These are phyloP conservation scores for Sequoiadendron giganteum DNA, from an alignment of 75 land plant species.

Conservation along the genomic window DNA sequence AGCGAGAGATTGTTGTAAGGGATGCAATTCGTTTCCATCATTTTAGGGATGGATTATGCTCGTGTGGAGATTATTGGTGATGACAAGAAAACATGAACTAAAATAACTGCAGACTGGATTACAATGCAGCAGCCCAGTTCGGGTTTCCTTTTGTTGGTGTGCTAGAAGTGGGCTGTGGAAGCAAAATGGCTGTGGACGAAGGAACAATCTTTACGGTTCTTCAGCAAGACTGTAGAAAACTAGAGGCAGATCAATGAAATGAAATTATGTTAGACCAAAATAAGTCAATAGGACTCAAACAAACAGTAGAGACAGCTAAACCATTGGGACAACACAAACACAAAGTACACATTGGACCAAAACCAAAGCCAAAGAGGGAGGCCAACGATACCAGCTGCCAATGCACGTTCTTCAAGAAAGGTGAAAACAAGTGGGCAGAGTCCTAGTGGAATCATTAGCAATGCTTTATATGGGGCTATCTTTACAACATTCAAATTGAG, in stretches of 20 bases:
- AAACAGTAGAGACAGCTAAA: neutral
- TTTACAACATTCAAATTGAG: neutral
- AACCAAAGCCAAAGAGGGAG: neutral
- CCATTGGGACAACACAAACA: neutral
- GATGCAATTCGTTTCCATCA: conserved; percentile 12
- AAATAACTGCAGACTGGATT: neutral
- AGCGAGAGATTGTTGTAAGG: conserved; percentile 14
- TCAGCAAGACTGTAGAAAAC: neutral
- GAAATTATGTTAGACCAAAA: neutral
- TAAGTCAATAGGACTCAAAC: neutral
- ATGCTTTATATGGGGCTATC: neutral
- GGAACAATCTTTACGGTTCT: neutral
- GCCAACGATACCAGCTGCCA: neutral
- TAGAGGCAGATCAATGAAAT: neutral
- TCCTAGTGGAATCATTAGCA: neutral
- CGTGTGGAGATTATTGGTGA: conserved; percentile 25
- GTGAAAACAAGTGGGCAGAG: neutral
- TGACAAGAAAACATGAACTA: neutral
- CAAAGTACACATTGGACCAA: neutral
- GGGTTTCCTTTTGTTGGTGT: neutral
- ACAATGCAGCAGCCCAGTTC: neutral
- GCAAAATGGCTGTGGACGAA: neutral
- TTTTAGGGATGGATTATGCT: conserved; percentile 16
- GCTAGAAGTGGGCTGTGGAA: neutral
- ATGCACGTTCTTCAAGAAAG: neutral